Percentiles rank a stretch among this genome's conserved stretches.
Conservation (phyloP, 2,329 filamentous ascomycete genomes). For the Lomentospora prolificans region DNA sequence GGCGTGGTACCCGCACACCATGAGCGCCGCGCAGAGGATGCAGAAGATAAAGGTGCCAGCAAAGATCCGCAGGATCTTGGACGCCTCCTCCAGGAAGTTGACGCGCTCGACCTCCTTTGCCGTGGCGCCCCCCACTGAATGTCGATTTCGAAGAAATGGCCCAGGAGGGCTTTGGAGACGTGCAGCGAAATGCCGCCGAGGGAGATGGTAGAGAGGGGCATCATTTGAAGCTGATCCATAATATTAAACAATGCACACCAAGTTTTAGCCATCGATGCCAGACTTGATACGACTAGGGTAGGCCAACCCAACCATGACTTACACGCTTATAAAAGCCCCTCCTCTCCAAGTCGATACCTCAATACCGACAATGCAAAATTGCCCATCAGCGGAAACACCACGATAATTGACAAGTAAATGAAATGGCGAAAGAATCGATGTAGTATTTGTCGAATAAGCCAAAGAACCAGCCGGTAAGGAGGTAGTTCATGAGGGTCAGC, state of each 20-base stretch:
- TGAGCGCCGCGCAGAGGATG: conserved; percentile 30
- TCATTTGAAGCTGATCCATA: conserved; percentile 52
- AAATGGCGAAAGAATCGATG: conserved; percentile 56
- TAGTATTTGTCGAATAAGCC: conserved; percentile 58
- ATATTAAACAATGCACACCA: neutral
- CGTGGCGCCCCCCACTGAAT: conserved; percentile 45
- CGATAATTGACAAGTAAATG: conserved; percentile 51
- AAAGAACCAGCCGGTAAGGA: conserved; percentile 62
- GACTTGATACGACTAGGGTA: conserved; percentile 10
- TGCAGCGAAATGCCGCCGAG: conserved; percentile 34
- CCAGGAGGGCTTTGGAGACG: conserved; percentile 29
- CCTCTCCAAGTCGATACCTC: conserved; percentile 50
- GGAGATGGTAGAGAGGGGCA: conserved; percentile 40
- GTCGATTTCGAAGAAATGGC: conserved; percentile 31
- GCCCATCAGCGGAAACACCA: conserved; percentile 55
- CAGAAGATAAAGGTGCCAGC: conserved; percentile 39
- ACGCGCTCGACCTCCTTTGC: conserved; percentile 47
- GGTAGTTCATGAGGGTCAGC: conserved; percentile 61
- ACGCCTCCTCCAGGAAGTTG: conserved; percentile 46
- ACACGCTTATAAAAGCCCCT: conserved; percentile 30
- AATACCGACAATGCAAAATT: conserved; percentile 52
- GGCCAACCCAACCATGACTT: conserved; percentile 20
- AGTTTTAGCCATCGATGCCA: neutral
- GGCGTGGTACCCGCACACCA: conserved; percentile 36
- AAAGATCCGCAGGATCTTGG: conserved; percentile 45